phyloP scores from a whole-genome alignment of 2,329 filamentous ascomycete genomes.

The Thelonectria blattea region DNA sequence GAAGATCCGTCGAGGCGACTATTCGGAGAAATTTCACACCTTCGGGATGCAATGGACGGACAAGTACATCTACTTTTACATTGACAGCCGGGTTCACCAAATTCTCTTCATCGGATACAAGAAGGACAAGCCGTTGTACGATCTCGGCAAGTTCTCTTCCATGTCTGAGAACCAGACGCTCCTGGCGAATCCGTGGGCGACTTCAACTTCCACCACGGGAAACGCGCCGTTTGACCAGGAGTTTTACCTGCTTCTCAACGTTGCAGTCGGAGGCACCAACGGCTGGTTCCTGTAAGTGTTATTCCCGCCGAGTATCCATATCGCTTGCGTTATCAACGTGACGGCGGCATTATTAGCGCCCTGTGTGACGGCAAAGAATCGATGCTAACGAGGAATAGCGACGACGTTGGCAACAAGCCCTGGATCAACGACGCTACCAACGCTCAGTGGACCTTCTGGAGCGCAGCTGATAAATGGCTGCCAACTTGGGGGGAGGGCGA shows the following conservation, averaged over 20 bases:
- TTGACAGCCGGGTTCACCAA: slow-evolving; percentile 52
- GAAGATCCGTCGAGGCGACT: slow-evolving; percentile 42
- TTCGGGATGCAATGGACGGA: slow-evolving; percentile 60
- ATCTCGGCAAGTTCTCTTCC: slow-evolving; percentile 50
- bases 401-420: slow-evolving; percentile 52
- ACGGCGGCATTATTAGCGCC: background rate
- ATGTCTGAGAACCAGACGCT: slow-evolving; percentile 50
- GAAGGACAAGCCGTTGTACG: slow-evolving; percentile 44
- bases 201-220: slow-evolving; percentile 42
- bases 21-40: slow-evolving; percentile 53
- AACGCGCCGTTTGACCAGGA: slow-evolving; percentile 59
- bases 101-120: slow-evolving; percentile 48
- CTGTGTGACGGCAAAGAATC: background rate
- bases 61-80: slow-evolving; percentile 59
- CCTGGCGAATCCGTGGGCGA: slow-evolving; percentile 52
- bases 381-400: slow-evolving; percentile 36
- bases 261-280: slow-evolving; percentile 56
- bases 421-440: slow-evolving; percentile 52
- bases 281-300: slow-evolving; percentile 53
- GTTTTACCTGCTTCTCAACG: slow-evolving; percentile 59
- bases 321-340: slow-evolving; percentile 5
- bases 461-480: slow-evolving; percentile 48
- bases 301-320: slow-evolving; percentile 1
- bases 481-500: slow-evolving; percentile 54
- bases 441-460: slow-evolving; percentile 51